phyloP scores from a whole-genome alignment of 2,329 filamentous ascomycete species.

The Chaetomiaceae sp. region DNA sequence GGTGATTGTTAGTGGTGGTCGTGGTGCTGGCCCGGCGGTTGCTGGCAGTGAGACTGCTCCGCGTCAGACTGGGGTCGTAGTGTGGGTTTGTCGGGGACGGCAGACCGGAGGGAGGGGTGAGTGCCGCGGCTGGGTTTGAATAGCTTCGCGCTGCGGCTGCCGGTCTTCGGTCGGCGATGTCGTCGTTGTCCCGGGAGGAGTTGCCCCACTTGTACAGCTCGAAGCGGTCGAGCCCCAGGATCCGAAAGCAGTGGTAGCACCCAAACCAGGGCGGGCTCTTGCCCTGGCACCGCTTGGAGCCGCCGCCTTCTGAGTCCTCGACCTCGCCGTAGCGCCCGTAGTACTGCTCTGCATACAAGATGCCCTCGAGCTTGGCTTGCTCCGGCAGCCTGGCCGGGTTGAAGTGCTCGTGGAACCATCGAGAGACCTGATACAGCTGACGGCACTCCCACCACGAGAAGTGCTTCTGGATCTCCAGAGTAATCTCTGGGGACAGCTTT shows the following conservation, averaged over 20 bases:
- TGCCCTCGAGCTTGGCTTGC: slow-evolving; percentile 11
- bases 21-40: too few relatives aligned
- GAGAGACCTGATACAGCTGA: slow-evolving; percentile 4
- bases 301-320: background rate
- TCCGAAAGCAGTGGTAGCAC: slow-evolving; percentile 22
- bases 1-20: too few relatives aligned
- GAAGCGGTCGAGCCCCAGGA: slow-evolving; percentile 17
- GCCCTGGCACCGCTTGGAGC: slow-evolving; percentile 1
- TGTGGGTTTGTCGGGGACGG: slow-evolving; percentile 17
- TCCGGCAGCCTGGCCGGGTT: slow-evolving; percentile 10
- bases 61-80: slow-evolving; percentile 22
- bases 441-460: slow-evolving; percentile 16
- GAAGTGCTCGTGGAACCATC: slow-evolving; percentile 16
- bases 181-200: background rate
- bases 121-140: too few relatives aligned
- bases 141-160: background rate
- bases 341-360: slow-evolving; percentile 18
- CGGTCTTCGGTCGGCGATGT: background rate
- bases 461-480: slow-evolving; percentile 6
- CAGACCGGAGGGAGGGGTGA: too few relatives aligned
- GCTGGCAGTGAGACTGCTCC: slow-evolving; percentile 15
- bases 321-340: slow-evolving; percentile 9
- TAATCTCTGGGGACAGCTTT: slow-evolving; percentile 4
- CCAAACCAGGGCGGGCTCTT: slow-evolving; percentile 13
- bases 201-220: slow-evolving; percentile 18